Conservation (phyloP, 345 rosid species). For the Pistacia vera region DNA sequence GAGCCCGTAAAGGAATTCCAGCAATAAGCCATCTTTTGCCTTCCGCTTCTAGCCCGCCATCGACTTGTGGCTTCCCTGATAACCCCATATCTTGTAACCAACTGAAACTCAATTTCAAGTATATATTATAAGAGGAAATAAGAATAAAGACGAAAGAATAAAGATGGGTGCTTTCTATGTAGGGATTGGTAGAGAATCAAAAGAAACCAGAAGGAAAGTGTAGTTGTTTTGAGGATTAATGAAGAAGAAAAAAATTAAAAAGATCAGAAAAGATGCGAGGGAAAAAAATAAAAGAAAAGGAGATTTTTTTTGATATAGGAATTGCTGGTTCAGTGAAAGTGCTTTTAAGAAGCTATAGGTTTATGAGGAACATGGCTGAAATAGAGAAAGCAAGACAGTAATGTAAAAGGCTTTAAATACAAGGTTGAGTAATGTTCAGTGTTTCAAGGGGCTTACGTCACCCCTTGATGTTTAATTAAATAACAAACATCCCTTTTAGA, state of each 20-base stretch:
- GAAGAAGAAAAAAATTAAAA: not conserved
- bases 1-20: conserved; percentile 57
- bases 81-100: conserved; percentile 44
- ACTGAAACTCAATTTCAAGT: conserved; percentile 7
- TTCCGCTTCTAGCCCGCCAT: conserved; percentile 52
- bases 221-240: not conserved
- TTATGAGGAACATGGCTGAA: conserved; percentile 16
- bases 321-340: conserved; percentile 7
- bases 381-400: not conserved
- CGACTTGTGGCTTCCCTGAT: conserved; percentile 54
- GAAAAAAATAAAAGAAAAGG: not conserved
- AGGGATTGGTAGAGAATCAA: conserved; percentile 37
- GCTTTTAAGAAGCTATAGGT: conserved; percentile 1
- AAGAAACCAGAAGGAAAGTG: conserved; percentile 44
- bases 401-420: conserved; percentile 25
- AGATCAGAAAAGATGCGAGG: conserved; percentile 15
- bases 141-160: conserved; percentile 42
- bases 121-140: conserved; percentile 22
- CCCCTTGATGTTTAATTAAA: no score
- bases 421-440: conserved; percentile 22
- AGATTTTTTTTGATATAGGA: not conserved
- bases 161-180: conserved; percentile 22
- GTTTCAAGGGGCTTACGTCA: not conserved
- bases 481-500: no score
- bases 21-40: conserved; percentile 54